Conservation (phyloP, 306 rosid genomes). For the Herpetospermum pedunculosum region DNA sequence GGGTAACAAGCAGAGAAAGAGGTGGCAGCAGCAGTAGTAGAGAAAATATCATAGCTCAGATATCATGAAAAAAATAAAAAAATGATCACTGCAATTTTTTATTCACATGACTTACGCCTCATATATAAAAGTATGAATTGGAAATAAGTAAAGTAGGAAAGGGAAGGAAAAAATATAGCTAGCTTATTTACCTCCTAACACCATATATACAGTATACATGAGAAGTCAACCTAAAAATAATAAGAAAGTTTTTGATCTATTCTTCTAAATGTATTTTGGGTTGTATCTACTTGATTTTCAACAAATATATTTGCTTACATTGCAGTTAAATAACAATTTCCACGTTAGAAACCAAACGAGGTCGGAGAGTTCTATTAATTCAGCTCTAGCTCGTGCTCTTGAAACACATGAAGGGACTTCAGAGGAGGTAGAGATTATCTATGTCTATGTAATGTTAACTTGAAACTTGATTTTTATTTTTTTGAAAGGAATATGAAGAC, state of each 20-base stretch:
- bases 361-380: constrained; percentile 25
- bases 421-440: constrained; percentile 60
- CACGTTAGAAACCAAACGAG: constrained; percentile 31
- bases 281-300: background rate
- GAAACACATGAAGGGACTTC: constrained; percentile 68
- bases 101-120: background rate
- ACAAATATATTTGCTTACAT: background rate
- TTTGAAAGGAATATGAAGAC: background rate
- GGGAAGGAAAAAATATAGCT: background rate
- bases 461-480: background rate
- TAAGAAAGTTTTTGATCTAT: background rate
- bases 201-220: background rate
- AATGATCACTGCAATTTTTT: background rate
- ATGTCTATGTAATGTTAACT: background rate
- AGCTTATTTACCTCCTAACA: background rate
- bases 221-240: background rate
- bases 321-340: constrained; percentile 74
- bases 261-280: background rate
- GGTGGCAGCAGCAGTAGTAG: background rate
- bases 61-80: background rate
- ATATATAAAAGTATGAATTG: background rate
- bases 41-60: background rate
- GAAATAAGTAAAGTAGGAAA: background rate
- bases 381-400: constrained; percentile 38
- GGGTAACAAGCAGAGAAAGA: background rate